Evolutionary conservation across 2,329 filamentous ascomycete genomes (phyloP).

Genomic region (Apiospora saccharicola): DNA sequence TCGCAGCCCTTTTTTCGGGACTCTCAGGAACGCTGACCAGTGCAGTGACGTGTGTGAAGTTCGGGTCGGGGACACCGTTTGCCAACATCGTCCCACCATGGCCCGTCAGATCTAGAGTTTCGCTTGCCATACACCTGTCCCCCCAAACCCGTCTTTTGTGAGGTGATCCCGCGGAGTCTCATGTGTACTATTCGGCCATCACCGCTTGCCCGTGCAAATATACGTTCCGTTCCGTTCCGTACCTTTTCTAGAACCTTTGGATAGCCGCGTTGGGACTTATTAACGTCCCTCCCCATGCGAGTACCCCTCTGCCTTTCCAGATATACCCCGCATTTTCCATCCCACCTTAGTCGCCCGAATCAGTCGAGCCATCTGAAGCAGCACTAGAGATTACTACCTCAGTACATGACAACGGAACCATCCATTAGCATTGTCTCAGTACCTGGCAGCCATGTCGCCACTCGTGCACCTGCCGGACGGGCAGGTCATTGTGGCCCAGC

Average conservation of each 20-base stretch:
- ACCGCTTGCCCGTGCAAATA: not conserved
- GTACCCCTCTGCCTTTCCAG: not conserved
- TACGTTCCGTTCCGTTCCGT: not conserved
- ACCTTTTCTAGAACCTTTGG: constrained; percentile 7
- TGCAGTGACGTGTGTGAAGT: constrained; percentile 7
- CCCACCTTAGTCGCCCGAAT: constrained; percentile 16
- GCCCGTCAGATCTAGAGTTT: constrained; percentile 15
- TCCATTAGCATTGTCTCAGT: not conserved
- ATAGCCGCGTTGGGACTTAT: constrained; percentile 9
- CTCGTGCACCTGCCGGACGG: constrained; percentile 84
- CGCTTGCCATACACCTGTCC: not conserved
- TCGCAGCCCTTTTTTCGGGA: constrained; percentile 17
- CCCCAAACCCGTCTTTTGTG: not conserved
- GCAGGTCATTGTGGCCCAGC: constrained; percentile 79
- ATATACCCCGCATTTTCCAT: constrained; percentile 16
- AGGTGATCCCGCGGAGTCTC: not conserved
- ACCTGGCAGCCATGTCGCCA: constrained; percentile 31
- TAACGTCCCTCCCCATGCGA: constrained; percentile 12
- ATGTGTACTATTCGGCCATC: constrained; percentile 6
- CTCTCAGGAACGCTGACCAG: not conserved
- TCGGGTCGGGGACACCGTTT: constrained; percentile 20
- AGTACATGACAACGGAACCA: constrained; percentile 16
- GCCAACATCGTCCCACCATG: constrained; percentile 27
- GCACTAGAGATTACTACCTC: not conserved
- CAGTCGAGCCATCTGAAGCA: constrained; percentile 7